Evolutionary conservation across 345 rosid species (phyloP), one percentile per base, ranked within the genome.

Genomic region (Hevea brasiliensis): DNA sequence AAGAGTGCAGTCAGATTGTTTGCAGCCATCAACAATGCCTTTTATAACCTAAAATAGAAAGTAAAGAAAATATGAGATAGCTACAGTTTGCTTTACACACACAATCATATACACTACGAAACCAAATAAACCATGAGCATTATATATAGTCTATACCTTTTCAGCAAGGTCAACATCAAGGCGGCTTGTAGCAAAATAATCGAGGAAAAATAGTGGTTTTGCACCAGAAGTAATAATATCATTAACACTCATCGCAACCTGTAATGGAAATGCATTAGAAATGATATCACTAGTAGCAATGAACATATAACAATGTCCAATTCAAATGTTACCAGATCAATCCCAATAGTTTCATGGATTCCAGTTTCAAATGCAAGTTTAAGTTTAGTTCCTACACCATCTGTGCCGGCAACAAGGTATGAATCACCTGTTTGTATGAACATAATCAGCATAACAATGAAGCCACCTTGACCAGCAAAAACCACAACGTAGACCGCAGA

Each of bases 191-290:
- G 98, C 99, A 82, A 89, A 95, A 81, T 95, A 95, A 82, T 95
- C 99, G 32, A 95, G 90, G 77, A 95, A 92, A 84, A 92, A 91
- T 50, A 95, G 76, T 48, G 99, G 99, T 71, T 90, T 93, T 3
- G 98, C 98, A 59, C 99, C 98, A 32, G 94, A 95, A 72, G 99
- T 95, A 67, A 95, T 78, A 81, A 95, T 95, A 78, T 92, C 98
- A 73, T 93, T 95, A 73, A 95, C 99, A 77, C 97, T 91, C 98
- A 95, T 92, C 1, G 99, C 99, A 54, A 95, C 98, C 98, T 92
- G 74, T 14, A 68, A 64, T 8, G 14, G 17, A 72, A 61, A 17
- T 29, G 29, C 11, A 71, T 66, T 40, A 79, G 45, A 50, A 67
- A 58, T 64, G 67, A 54, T 79, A 67, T 47, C 21, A 12, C 18